phyloP scores from a whole-genome alignment of 2,329 filamentous ascomycete genomes.

The Ophiostoma pallidulum region DNA sequence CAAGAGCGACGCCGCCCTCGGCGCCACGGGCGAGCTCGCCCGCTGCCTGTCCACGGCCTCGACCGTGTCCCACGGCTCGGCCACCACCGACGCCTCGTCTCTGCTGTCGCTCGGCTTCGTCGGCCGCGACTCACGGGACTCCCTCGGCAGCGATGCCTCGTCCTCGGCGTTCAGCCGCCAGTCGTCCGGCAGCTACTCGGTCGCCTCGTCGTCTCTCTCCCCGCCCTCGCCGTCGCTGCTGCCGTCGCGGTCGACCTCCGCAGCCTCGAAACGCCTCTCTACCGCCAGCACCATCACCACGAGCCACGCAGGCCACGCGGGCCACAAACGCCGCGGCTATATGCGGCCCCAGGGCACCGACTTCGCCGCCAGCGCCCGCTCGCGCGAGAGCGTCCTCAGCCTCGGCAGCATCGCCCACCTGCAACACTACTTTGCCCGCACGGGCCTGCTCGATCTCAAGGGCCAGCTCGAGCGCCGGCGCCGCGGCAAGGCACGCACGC shows the following conservation, averaged over 20 bases:
- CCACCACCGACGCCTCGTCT: slow-evolving; percentile 40
- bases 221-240: not conserved
- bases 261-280: slow-evolving; percentile 48
- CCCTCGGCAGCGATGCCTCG: slow-evolving; percentile 36
- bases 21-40: slow-evolving; percentile 45
- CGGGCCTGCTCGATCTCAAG: slow-evolving; percentile 86
- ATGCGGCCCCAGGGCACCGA: slow-evolving; percentile 78
- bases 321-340: slow-evolving; percentile 61
- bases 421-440: slow-evolving; percentile 96
- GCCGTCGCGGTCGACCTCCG: not conserved
- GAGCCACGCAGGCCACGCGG: slow-evolving; percentile 12
- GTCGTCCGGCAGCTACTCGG: slow-evolving; percentile 50
- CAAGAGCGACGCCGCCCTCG: slow-evolving; percentile 1
- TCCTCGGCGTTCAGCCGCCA: slow-evolving; percentile 46
- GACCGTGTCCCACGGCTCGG: slow-evolving; percentile 47
- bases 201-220: slow-evolving; percentile 30
- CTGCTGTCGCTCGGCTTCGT: slow-evolving; percentile 46
- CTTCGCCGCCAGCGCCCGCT: slow-evolving; percentile 83
- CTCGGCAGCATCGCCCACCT: slow-evolving; percentile 93
- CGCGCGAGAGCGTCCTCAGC: slow-evolving; percentile 90
- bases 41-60: slow-evolving; percentile 55
- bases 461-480: slow-evolving; percentile 67
- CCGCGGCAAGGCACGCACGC: slow-evolving; percentile 42
- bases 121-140: slow-evolving; percentile 40
- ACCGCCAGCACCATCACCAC: slow-evolving; percentile 41